These are phyloP conservation scores for Leccinum subgranulosum DNA, from an alignment of 768 basidiomycete genomes.

Conservation along the genomic window DNA sequence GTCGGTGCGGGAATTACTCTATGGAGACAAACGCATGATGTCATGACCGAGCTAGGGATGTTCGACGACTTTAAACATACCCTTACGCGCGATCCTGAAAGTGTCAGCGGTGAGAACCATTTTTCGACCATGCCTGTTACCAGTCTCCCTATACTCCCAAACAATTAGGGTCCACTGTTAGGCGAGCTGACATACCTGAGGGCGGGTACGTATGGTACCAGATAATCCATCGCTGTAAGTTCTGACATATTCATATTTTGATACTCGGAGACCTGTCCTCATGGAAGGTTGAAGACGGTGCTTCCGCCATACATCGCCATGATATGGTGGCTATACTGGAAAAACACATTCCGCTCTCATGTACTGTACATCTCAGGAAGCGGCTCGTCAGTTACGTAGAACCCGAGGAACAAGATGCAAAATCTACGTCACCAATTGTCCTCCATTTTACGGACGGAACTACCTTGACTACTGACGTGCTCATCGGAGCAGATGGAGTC, in stretches of 20 bases:
- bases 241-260: not conserved
- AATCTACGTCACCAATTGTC: slow-evolving; percentile 17
- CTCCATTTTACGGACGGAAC: slow-evolving; percentile 17
- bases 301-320: slow-evolving; percentile 18
- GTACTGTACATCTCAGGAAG: slow-evolving; percentile 15
- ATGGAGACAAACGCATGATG: slow-evolving; percentile 44
- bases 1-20: slow-evolving; percentile 44
- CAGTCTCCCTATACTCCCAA: slow-evolving; percentile 19
- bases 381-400: slow-evolving; percentile 17
- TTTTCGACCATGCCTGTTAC: not conserved
- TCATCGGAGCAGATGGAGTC: slow-evolving; percentile 47
- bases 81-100: slow-evolving; percentile 8
- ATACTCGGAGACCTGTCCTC: not conserved
- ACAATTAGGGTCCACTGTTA: slow-evolving; percentile 9
- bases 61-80: slow-evolving; percentile 31
- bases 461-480: slow-evolving; percentile 35
- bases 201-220: slow-evolving; percentile 30
- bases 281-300: slow-evolving; percentile 4
- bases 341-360: slow-evolving; percentile 14
- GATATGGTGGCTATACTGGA: slow-evolving; percentile 16
- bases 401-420: slow-evolving; percentile 16
- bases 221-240: slow-evolving; percentile 18
- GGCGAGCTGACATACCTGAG: slow-evolving; percentile 29
- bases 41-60: slow-evolving; percentile 42
- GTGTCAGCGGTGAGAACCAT: slow-evolving; percentile 9